phyloP scores from a whole-genome alignment of 768 basidiomycete species.

The Mrakia frigida region DNA sequence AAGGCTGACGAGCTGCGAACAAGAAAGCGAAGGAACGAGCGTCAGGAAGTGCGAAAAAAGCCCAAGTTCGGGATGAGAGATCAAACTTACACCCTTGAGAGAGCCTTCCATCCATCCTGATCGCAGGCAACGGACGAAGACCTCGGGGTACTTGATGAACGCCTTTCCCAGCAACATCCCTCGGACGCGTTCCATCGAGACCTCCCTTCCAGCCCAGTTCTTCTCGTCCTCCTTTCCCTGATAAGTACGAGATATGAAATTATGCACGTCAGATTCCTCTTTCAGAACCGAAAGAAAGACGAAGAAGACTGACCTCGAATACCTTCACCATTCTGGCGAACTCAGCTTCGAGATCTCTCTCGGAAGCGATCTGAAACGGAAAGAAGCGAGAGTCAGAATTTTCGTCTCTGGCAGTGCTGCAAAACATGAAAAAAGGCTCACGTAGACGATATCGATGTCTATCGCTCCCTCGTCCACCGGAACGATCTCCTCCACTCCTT shows the following conservation, averaged over 20 bases:
- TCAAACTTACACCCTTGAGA: constrained; percentile 66
- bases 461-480: constrained; percentile 26
- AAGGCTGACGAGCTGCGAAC: constrained; percentile 71
- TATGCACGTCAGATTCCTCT: no score
- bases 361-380: constrained; percentile 61
- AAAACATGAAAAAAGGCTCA: constrained; percentile 26
- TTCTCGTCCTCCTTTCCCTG: constrained; percentile 96
- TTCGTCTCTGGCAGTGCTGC: not conserved
- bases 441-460: constrained; percentile 40
- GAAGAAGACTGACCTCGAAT: constrained; percentile 60
- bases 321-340: constrained; percentile 69
- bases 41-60: not conserved
- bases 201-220: constrained; percentile 84
- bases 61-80: not conserved
- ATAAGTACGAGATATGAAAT: constrained; percentile 12
- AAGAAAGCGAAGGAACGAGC: not conserved
- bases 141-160: constrained; percentile 64
- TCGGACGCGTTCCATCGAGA: constrained; percentile 66
- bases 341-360: constrained; percentile 76
- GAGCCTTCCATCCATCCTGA: constrained; percentile 74
- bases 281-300: constrained; percentile 10
- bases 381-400: not conserved
- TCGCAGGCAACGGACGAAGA: constrained; percentile 69
- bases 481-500: not conserved
- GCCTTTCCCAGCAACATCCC: constrained; percentile 87